Evolutionary conservation across 345 rosid genomes (phyloP), one percentile per base, ranked within the genome.

Genomic region (Corchorus olitorius): DNA sequence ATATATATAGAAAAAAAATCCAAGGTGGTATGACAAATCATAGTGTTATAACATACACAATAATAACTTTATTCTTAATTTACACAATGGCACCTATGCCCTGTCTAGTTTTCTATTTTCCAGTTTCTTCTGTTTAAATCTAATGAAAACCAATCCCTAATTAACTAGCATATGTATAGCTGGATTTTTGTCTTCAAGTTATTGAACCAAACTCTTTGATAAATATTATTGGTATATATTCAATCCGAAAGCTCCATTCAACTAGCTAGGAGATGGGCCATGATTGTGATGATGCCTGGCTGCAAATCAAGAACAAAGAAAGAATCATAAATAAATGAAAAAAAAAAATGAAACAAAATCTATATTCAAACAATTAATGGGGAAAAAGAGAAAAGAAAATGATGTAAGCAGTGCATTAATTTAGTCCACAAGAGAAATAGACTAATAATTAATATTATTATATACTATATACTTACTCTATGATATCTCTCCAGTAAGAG

Each of bases 401-500:
- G 35, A 22, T 0, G 64, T 60, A 60, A 60, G 68, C 22, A 6
- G 48, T 63, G 22, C 9, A 61, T 12, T 61, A 61, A 33, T 27
- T 60, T 60, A 60, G 39, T 27, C 39, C 17, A 60, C 8, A 34
- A 14, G n/a, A 16, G 19, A 53, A 52, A 52, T 52, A 15, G 55
- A 52, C 19, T 53, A 53, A 45, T 4, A 45, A 16, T 53, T 41
- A 50, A 53, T 53, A 53, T 53, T 53, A 53, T 53, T 15, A 4
- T 13, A 22, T 27, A 2, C 61, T 43, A 34, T 39, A 54, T 48
- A 66, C 88, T 84, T 87, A 90, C 94, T 88, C 88, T 54, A 88
- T 79, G 54, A 88, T 82, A 1, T 87, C 88, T 81, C 69, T 87
- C 94, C 94, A 90, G 78, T 84, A 87, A 60, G 82, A 82, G 20